Evolutionary conservation across 257 asterid genomes (phyloP).

Genomic region (Verbascum thapsus): DNA sequence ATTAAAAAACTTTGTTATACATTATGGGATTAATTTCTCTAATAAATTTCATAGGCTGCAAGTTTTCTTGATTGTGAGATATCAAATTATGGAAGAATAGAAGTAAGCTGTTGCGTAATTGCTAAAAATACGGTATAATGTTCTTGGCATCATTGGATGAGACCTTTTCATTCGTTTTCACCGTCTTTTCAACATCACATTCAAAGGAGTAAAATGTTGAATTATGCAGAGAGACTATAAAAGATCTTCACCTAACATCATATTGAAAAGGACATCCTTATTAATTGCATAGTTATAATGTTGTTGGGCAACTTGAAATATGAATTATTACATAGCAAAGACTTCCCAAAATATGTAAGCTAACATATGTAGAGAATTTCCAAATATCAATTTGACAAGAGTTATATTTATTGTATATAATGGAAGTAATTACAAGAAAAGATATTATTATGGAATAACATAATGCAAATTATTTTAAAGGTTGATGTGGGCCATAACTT

Average conservation of each 20-base stretch:
- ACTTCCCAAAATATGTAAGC: background rate
- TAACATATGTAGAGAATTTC: background rate
- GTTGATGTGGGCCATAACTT: too few relatives aligned
- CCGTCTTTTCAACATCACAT: conserved; percentile 17
- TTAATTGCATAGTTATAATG: conserved; percentile 14
- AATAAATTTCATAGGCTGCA: background rate
- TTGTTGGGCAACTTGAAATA: conserved; percentile 12
- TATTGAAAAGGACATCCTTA: conserved; percentile 9
- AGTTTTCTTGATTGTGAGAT: background rate
- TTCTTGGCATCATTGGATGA: conserved; percentile 26
- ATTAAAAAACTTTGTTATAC: too few relatives aligned
- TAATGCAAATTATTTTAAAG: too few relatives aligned
- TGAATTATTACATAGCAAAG: background rate
- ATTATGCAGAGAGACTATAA: background rate
- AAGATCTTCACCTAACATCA: conserved; percentile 23
- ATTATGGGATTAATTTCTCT: background rate
- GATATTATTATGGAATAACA: too few relatives aligned
- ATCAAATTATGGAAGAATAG: background rate
- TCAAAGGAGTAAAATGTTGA: conserved; percentile 5
- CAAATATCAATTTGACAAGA: too few relatives aligned
- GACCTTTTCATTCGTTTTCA: conserved; percentile 6
- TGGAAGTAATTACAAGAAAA: too few relatives aligned
- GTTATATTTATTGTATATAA: too few relatives aligned
- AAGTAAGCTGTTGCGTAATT: conserved; percentile 30
- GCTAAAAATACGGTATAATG: conserved; percentile 27